These are phyloP conservation scores for Candida verbasci DNA, from an alignment of 805 yeast genomes.

Conservation along the genomic window DNA sequence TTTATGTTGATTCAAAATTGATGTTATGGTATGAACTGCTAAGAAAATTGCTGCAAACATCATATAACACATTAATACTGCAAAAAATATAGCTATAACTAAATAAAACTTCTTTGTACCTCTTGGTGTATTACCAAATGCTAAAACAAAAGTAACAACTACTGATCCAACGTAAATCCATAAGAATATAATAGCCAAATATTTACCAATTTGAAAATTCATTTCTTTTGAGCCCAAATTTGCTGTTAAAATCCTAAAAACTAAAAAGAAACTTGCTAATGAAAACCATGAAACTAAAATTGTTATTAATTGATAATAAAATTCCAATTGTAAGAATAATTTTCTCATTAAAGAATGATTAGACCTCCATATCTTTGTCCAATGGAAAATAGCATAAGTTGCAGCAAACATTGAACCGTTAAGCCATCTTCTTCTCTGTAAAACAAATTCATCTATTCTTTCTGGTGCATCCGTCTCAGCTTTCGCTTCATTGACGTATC, in stretches of 20 bases:
- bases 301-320: slow-evolving; percentile 72
- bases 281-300: slow-evolving; percentile 90
- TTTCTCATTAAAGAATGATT: slow-evolving; percentile 81
- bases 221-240: slow-evolving; percentile 64
- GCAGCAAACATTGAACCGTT: slow-evolving; percentile 99
- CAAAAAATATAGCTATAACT: slow-evolving; percentile 73
- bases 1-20: slow-evolving; percentile 42
- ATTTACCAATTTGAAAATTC: slow-evolving; percentile 67
- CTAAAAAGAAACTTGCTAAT: slow-evolving; percentile 82
- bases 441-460: slow-evolving; percentile 85
- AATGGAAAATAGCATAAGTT: slow-evolving; percentile 78
- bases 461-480: slow-evolving; percentile 98
- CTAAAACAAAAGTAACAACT: slow-evolving; percentile 79
- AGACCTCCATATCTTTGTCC: slow-evolving; percentile 83
- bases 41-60: slow-evolving; percentile 81
- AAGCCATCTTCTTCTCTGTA: slow-evolving; percentile 97
- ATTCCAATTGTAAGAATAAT: slow-evolving; percentile 78
- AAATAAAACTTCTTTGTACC: slow-evolving; percentile 81
- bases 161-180: slow-evolving; percentile 84
- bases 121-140: slow-evolving; percentile 91
- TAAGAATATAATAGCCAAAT: slow-evolving; percentile 70
- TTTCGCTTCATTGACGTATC: slow-evolving; percentile 80
- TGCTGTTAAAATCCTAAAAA: slow-evolving; percentile 80
- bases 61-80: slow-evolving; percentile 84
- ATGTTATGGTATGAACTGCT: slow-evolving; percentile 67